Base-by-base conservation (phyloP, 345 rosid species). In the Citropsis articulata region DNA sequence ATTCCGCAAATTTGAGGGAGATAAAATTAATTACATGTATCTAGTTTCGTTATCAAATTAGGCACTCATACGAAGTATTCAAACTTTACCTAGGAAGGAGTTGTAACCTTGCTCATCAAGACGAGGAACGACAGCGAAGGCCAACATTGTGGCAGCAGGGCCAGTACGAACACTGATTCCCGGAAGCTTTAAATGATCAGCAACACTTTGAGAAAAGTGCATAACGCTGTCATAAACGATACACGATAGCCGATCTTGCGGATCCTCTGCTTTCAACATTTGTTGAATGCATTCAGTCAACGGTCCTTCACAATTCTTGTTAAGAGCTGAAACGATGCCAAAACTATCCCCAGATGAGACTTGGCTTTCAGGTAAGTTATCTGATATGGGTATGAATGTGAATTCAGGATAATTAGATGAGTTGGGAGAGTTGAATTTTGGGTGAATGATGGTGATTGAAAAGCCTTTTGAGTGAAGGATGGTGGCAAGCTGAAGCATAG, bases 401-500 rank as follows among this genome's bases (percentile, higher is more conserved):
- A 86, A 81, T 12, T 62, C 12, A 5, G 83, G 83, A 57, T 66
- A 74, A 22, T 22, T 36, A 38, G 80, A 66, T 5, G 81, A 61
- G 38, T 78, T n/a, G 0, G 85, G 83, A 22, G 79, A 69, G 75
- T 86, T 82, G 76, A 80, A 82, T 24, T 80, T 30, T 30, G 89
- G 77, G 69, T 86, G 85, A 30, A 77, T 75, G 5, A 86, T 40
- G 21, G 85, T 79, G 69, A 82, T 80, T 21, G 80, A 73, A 74
- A 84, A 82, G 64, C 85, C 89, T 40, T 75, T 62, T 18, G 86
- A 80, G 56, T 82, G 80, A 25, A 84, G 81, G 45, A 78, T 75
- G 45, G 79, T 28, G 33, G 78, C 89, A 30, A 86, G 81, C 38
- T 86, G 82, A 75, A 86, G 85, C 84, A 86, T 80, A 16, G 87